A percentile compares a stretch with the other conserved stretches of the same genome.
These are phyloP conservation scores for Podaxis sp. DNA, from an alignment of 768 basidiomycete genomes.

Conservation along the genomic window DNA sequence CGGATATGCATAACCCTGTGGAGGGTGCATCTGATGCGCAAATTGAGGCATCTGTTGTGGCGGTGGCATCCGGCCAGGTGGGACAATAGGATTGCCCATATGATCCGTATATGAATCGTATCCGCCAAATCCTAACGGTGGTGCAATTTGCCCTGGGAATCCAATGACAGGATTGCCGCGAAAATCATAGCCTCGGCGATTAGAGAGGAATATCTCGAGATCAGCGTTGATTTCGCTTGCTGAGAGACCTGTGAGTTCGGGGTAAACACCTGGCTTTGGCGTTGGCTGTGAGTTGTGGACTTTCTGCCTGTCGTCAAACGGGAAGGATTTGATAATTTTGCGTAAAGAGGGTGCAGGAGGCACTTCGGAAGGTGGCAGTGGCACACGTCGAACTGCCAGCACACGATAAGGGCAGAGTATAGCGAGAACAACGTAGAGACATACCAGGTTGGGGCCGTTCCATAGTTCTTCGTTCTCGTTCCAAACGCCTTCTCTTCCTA, in stretches of 20 bases:
- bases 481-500: slow-evolving; percentile 78
- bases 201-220: slow-evolving; percentile 52
- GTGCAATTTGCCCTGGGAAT: slow-evolving; percentile 7
- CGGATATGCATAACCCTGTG: slow-evolving; percentile 4
- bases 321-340: slow-evolving; percentile 62
- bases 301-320: slow-evolving; percentile 33
- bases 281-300: slow-evolving; percentile 19
- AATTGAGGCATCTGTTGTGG: slow-evolving; percentile 12
- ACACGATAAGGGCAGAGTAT: background rate
- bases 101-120: slow-evolving; percentile 12
- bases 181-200: slow-evolving; percentile 26
- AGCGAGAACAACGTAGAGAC: slow-evolving; percentile 22
- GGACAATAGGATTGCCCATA: slow-evolving; percentile 7
- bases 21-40: slow-evolving; percentile 8
- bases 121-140: background rate
- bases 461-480: slow-evolving; percentile 77
- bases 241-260: slow-evolving; percentile 47
- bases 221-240: slow-evolving; percentile 49
- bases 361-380: slow-evolving; percentile 45
- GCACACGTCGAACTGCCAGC: slow-evolving; percentile 54
- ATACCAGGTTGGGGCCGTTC: slow-evolving; percentile 77
- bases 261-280: slow-evolving; percentile 33
- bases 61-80: slow-evolving; percentile 13
- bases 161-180: slow-evolving; percentile 6
- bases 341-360: slow-evolving; percentile 57